Evolutionary conservation across 148 eudicot genomes (phyloP).

Genomic region (Rhododendron simsii): DNA sequence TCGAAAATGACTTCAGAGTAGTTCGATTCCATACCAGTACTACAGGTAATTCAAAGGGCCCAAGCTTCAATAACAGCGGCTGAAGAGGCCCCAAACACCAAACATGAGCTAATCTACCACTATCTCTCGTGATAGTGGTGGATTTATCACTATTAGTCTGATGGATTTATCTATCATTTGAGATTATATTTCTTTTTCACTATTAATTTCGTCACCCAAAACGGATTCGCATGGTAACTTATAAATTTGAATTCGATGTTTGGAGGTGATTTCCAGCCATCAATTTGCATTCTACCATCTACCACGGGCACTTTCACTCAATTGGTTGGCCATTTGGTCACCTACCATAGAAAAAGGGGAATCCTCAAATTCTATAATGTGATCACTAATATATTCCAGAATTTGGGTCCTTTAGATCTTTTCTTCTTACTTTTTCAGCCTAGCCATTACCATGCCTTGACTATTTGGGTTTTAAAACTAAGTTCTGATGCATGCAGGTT

Average conservation of each 20-base stretch:
- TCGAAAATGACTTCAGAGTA: no score
- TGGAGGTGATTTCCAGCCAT: background rate
- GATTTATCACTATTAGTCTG: no score
- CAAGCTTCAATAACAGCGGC: no score
- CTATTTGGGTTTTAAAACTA: background rate
- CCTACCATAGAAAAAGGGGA: background rate
- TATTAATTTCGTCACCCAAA: background rate
- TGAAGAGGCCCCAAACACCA: no score
- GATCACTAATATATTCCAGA: background rate
- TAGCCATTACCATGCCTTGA: background rate
- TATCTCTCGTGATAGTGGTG: no score
- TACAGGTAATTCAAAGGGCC: no score
- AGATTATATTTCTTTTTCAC: no score
- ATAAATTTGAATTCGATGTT: background rate
- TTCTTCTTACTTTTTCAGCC: background rate
- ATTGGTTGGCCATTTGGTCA: conserved; percentile 7
- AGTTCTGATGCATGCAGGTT: background rate
- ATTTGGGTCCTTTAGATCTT: background rate
- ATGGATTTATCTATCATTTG: no score
- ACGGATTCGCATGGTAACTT: background rate
- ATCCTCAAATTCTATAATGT: background rate
- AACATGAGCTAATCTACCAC: no score
- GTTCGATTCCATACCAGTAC: no score
- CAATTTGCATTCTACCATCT: background rate
- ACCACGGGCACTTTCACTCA: background rate